Evolutionary conservation across 2,329 filamentous ascomycete species (phyloP).

Genomic region (Colletotrichum brevisporum): DNA sequence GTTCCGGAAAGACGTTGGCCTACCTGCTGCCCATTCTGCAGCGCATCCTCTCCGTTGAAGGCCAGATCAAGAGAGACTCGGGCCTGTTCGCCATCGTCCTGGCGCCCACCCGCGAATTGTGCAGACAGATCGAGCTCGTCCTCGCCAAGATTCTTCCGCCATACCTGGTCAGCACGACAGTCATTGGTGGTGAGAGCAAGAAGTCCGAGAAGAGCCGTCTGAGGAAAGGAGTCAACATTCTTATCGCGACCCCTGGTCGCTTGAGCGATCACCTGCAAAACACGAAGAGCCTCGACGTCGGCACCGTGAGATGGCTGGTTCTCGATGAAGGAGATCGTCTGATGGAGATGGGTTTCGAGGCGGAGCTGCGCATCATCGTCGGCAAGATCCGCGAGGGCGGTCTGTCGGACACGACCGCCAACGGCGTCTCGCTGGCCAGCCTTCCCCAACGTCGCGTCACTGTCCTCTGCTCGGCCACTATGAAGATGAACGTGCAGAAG

Average conservation of each 20-base stretch:
- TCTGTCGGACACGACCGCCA: slow-evolving; percentile 71
- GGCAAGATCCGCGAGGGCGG: slow-evolving; percentile 78
- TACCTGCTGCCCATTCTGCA: slow-evolving; percentile 95
- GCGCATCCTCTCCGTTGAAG: slow-evolving; percentile 83
- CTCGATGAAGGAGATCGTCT: slow-evolving; percentile 97
- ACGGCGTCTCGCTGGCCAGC: slow-evolving; percentile 70
- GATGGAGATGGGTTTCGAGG: slow-evolving; percentile 98
- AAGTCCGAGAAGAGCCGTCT: slow-evolving; percentile 92
- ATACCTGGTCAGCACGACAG: slow-evolving; percentile 94
- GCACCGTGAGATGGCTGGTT: slow-evolving; percentile 92
- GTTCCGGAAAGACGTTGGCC: slow-evolving; percentile 97
- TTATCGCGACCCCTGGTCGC: slow-evolving; percentile 94
- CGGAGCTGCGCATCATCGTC: slow-evolving; percentile 91
- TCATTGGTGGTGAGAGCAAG: slow-evolving; percentile 77
- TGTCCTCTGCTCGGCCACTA: slow-evolving; percentile 93
- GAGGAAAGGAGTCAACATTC: slow-evolving; percentile 93
- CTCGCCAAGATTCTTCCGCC: slow-evolving; percentile 89
- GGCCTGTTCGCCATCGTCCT: slow-evolving; percentile 95
- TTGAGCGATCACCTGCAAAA: slow-evolving; percentile 93
- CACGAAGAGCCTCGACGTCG: slow-evolving; percentile 89
- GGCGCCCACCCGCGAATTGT: slow-evolving; percentile 92
- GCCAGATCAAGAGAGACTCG: slow-evolving; percentile 82
- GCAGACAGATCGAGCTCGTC: slow-evolving; percentile 92
- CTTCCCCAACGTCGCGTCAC: slow-evolving; percentile 85
- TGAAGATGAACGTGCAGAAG: slow-evolving; percentile 97